These are phyloP conservation scores for Scutellaria barbata DNA, from an alignment of 257 asterid species.

Conservation along the genomic window DNA sequence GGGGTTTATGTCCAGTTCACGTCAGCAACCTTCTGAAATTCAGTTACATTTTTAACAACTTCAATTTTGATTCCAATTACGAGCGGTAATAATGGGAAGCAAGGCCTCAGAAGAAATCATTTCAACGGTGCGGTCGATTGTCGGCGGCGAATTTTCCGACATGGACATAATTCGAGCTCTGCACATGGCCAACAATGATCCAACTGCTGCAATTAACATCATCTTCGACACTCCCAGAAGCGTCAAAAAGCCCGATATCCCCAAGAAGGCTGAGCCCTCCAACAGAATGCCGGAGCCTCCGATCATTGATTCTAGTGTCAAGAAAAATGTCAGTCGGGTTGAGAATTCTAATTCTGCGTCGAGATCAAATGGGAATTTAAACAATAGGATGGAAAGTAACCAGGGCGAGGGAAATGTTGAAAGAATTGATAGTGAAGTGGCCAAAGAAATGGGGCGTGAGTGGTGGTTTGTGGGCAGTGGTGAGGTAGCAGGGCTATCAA, in stretches of 20 bases:
- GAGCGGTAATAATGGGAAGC: conserved; percentile 54
- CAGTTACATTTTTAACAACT: not conserved
- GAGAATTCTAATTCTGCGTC: conserved; percentile 26
- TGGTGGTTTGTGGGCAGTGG: conserved; percentile 88
- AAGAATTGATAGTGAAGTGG: conserved; percentile 27
- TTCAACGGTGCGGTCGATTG: conserved; percentile 77
- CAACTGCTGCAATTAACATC: conserved; percentile 88
- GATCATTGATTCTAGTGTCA: conserved; percentile 18
- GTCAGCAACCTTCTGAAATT: conserved; percentile 16
- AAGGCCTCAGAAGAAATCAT: conserved; percentile 67
- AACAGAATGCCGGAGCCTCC: conserved; percentile 37
- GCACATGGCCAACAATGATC: conserved; percentile 90
- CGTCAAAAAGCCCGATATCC: conserved; percentile 50
- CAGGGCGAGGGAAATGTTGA: conserved; percentile 37
- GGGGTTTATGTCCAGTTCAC: conserved; percentile 26
- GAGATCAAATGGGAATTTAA: conserved; percentile 35
- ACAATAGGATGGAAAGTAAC: conserved; percentile 32
- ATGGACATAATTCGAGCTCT: conserved; percentile 96
- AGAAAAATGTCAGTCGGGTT: conserved; percentile 19
- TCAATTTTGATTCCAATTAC: not conserved
- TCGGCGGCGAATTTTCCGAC: conserved; percentile 72
- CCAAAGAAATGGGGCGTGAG: conserved; percentile 56
- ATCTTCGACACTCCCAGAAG: conserved; percentile 71
- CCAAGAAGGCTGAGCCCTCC: conserved; percentile 41
- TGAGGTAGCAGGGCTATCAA: conserved; percentile 82